These are phyloP conservation scores for Bimuria novae-zelandiae DNA, from an alignment of 2,329 filamentous ascomycete species.

Conservation along the genomic window DNA sequence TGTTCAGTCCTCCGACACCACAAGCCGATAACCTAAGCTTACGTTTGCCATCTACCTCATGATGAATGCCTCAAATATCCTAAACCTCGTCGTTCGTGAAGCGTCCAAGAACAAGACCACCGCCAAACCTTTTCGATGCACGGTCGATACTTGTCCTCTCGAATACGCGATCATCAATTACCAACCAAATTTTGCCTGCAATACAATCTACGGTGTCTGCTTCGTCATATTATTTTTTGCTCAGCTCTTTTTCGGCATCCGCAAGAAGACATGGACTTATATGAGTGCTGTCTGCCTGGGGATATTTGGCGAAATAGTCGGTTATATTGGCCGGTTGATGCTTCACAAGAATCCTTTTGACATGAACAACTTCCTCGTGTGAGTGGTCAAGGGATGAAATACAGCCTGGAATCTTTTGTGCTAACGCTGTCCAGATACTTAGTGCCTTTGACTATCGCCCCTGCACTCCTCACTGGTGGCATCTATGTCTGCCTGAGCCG, in stretches of 20 bases:
- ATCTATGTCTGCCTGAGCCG: conserved; percentile 61
- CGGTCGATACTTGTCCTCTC: conserved; percentile 47
- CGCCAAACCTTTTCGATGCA: not conserved
- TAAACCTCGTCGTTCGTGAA: not conserved
- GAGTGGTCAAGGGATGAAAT: conserved; percentile 26
- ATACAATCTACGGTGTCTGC: conserved; percentile 55
- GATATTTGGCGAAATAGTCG: conserved; percentile 57
- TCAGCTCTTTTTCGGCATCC: conserved; percentile 56
- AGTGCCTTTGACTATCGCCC: conserved; percentile 59
- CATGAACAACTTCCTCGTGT: conserved; percentile 56
- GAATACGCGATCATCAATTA: conserved; percentile 56
- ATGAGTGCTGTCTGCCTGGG: conserved; percentile 53
- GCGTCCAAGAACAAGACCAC: not conserved
- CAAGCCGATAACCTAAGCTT: too few relatives aligned
- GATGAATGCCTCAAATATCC: not conserved
- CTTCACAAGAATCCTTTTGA: conserved; percentile 58
- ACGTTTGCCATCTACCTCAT: too few relatives aligned
- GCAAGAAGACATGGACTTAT: conserved; percentile 59
- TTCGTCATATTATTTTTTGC: conserved; percentile 53
- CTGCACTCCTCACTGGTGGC: conserved; percentile 58
- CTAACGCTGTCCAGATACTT: conserved; percentile 50
- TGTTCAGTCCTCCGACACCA: not conserved
- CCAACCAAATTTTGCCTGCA: conserved; percentile 56
- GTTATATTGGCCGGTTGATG: conserved; percentile 59
- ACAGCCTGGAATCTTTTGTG: not conserved